Evolutionary conservation across 1,284 basidiomycete species (phyloP), one percentile per base, ranked within the genome.

Genomic region (Trichosporon faecale): DNA sequence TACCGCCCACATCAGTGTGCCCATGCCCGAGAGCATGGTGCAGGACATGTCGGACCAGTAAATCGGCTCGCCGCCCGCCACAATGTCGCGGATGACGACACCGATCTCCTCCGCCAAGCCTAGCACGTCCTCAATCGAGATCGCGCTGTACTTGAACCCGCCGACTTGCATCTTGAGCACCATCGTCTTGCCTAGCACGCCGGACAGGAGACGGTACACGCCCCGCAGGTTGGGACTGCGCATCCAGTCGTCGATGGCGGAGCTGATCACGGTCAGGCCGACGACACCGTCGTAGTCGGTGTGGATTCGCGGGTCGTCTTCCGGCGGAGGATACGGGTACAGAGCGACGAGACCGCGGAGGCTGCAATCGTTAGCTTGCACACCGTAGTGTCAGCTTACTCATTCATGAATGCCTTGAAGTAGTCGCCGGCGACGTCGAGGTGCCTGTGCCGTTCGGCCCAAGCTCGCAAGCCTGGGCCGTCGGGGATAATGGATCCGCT

Each of bases 31-130:
- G 7, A 64, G 25, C 63, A 64, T 64, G 16, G 35, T 40, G 63
- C 63, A 64, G 11, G 63, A 64, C 63, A 64, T 40, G 63, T 64
- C 63, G 23, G 63, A 64, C 35, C 35, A 44, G 35, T 64, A 64
- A 14, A 64, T 37, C 25, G 37, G 63, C 23, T 37, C 35, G 11
- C 63, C 63, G 21, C 35, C 35, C 11, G 63, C 63, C 23, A 64
- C 35, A 18, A 40, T 44, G 35, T 44, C 35, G 21, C 37, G 35
- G 37, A 64, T 64, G 18, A 64, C 63, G 23, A 37, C 63, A 3
- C 63, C 63, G 21, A 64, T 64, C 37, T 64, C 63, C 37, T 64
- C 63, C n/a, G 37, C 63, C 21, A 64, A 23, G 23, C 35, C 35
- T 0, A 64, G 63, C 21, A 64, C 35, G 23, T 27, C 63, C 14